Base-by-base conservation (phyloP, 1,284 basidiomycete species). In the Kalmanozyma brasiliensis region DNA sequence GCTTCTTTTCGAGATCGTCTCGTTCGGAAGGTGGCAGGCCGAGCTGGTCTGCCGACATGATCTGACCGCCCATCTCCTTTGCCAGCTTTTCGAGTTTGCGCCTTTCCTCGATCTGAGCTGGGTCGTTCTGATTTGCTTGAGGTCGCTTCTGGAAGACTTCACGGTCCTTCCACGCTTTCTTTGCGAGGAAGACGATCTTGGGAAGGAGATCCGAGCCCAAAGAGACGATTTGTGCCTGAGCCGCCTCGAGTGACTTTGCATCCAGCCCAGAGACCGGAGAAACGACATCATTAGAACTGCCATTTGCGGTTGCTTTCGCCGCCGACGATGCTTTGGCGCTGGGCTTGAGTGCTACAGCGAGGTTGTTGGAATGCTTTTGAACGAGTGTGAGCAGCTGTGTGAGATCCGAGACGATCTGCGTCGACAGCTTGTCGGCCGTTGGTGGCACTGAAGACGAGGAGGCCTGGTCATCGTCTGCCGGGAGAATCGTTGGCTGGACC, bases 111-210 rank as follows among this genome's bases (percentile, higher is more conserved):
- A 48, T 33, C 40, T 64, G 51, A 22, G 48, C 61, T 4, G 67
- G 52, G 30, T 57, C 57, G 35, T 53, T 48, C 11, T 48, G 41
- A 8, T 48, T 32, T 7, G 26, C 2, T 10, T 57, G 52, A 17
- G 60, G 45, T 24, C 40, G 56, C 29, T 64, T 48, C 41, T 65
- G 67, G 36, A 61, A 70, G 11, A 70, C 58, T 34, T 65, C 47
- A n/a, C 66, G 57, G 40, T 73, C 57, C 60, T 76, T 78, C 52
- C 59, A 65, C 1, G 76, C 72, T 8, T 74, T 67, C 43, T 76
- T 74, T 38, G 74, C 68, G 23, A 78, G 56, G 32, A 78, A 78
- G 30, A 66, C 69, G 24, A 78, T 65, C 45, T 76, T 76, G 14
- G 76, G 76, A 14, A 76, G 60, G 8, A 64, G 41, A 13, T 78